Conservation (phyloP, 2,329 filamentous ascomycete genomes). For the Incumbomyces lentus region DNA sequence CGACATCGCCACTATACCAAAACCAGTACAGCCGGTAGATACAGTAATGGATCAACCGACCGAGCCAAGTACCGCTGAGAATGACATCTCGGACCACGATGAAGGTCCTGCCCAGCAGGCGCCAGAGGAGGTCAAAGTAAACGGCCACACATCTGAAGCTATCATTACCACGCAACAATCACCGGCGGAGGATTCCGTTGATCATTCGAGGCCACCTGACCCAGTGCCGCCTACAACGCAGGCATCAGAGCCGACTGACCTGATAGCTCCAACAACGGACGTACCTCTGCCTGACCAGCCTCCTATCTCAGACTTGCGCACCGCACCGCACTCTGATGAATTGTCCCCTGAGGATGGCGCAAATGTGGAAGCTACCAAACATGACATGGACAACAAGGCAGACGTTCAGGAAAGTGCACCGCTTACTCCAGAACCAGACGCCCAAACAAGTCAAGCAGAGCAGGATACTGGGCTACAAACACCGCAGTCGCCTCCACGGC, state of each 20-base stretch:
- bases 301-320: constrained; percentile 22
- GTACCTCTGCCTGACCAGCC: constrained; percentile 10
- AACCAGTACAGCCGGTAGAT: constrained; percentile 4
- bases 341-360: constrained; percentile 16
- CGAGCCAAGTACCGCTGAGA: neutral
- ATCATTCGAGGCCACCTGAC: constrained; percentile 15
- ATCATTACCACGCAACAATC: neutral
- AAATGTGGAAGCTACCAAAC: constrained; percentile 20
- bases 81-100: constrained; percentile 1
- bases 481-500: constrained; percentile 18
- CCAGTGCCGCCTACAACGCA: constrained; percentile 14
- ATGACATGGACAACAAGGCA: constrained; percentile 19
- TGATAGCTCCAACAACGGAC: constrained; percentile 9
- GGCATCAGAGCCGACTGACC: constrained; percentile 10
- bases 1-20: neutral
- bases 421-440: neutral
- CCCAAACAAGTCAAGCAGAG: neutral
- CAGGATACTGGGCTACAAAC: constrained; percentile 13
- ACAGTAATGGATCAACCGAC: neutral
- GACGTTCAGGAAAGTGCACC: constrained; percentile 2
- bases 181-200: neutral
- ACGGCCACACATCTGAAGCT: neutral
- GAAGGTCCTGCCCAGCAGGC: neutral
- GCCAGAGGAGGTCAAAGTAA: neutral
- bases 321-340: constrained; percentile 18